Evolutionary conservation across 768 basidiomycete genomes (phyloP).

Genomic region (Rhizopogon roseolus): DNA sequence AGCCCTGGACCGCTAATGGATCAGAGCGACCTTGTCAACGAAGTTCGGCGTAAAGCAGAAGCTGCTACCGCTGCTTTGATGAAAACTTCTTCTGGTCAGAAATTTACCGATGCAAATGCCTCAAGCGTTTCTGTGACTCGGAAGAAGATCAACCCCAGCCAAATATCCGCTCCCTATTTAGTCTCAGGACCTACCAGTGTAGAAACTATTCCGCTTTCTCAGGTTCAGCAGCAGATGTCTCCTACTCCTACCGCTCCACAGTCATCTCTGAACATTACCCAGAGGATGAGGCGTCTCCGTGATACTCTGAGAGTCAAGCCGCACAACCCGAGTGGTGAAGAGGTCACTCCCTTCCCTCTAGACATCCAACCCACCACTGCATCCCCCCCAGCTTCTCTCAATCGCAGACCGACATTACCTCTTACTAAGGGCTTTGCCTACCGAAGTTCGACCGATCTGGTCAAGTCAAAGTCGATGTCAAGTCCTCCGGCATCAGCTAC

Average conservation of each 20-base stretch:
- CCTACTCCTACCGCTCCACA: conserved; percentile 24
- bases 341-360: conserved; percentile 37
- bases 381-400: conserved; percentile 32
- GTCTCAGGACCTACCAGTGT: conserved; percentile 67
- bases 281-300: conserved; percentile 68
- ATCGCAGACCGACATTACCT: conserved; percentile 43
- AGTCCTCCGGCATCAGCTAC: conserved; percentile 69
- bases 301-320: conserved; percentile 59
- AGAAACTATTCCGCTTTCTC: conserved; percentile 58
- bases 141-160: conserved; percentile 54
- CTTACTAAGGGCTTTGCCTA: conserved; percentile 32
- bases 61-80: conserved; percentile 62
- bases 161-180: conserved; percentile 63
- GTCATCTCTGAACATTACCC: conserved; percentile 51
- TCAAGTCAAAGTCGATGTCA: conserved; percentile 48
- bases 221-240: conserved; percentile 15
- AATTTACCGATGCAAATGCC: conserved; percentile 36
- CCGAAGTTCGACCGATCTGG: conserved; percentile 42
- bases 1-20: conserved; percentile 38
- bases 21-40: conserved; percentile 51
- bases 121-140: conserved; percentile 40
- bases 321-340: conserved; percentile 47
- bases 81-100: conserved; percentile 40
- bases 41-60: conserved; percentile 64
- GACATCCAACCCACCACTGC: conserved; percentile 35